Conservation (phyloP, 176 grass and related monocot genomes). For the Oryza meyeriana region DNA sequence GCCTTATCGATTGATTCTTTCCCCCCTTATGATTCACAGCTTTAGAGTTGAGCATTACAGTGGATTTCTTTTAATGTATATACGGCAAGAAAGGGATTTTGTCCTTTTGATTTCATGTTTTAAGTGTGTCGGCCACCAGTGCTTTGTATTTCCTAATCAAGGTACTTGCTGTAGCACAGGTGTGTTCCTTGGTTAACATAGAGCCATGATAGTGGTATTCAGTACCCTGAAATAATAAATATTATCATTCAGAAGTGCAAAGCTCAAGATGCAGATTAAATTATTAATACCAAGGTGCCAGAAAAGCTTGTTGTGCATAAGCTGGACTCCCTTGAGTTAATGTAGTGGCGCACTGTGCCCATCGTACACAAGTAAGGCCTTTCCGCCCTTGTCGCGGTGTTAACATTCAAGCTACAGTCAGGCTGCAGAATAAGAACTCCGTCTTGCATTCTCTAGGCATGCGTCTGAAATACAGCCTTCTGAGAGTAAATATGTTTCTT, state of each 20-base stretch:
- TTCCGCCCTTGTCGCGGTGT: constrained; percentile 14
- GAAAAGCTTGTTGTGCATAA: not conserved
- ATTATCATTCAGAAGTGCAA: not conserved
- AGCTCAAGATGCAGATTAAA: constrained; percentile 21
- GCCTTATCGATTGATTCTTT: constrained; percentile 7
- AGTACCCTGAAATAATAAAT: not conserved
- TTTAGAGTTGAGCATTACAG: constrained; percentile 9
- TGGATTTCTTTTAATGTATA: constrained; percentile 11
- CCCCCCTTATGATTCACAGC: constrained; percentile 8
- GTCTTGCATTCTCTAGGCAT: not conserved
- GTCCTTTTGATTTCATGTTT: constrained; percentile 23
- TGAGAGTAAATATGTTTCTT: constrained; percentile 15
- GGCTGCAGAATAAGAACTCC: not conserved
- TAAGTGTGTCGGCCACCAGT: not conserved
- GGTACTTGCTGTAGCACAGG: not conserved
- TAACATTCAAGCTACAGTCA: constrained; percentile 1
- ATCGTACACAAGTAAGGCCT: not conserved
- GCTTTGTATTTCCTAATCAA: constrained; percentile 21
- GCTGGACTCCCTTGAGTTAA: constrained; percentile 7
- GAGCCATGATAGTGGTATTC: not conserved
- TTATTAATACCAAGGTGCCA: constrained; percentile 5
- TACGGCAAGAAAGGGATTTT: constrained; percentile 23
- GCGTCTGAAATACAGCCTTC: constrained; percentile 4
- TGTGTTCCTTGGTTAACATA: constrained; percentile 2
- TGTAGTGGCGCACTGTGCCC: not conserved